These are phyloP conservation scores for Fusarium phyllophilum DNA, from an alignment of 2,329 filamentous ascomycete species.

Conservation along the genomic window DNA sequence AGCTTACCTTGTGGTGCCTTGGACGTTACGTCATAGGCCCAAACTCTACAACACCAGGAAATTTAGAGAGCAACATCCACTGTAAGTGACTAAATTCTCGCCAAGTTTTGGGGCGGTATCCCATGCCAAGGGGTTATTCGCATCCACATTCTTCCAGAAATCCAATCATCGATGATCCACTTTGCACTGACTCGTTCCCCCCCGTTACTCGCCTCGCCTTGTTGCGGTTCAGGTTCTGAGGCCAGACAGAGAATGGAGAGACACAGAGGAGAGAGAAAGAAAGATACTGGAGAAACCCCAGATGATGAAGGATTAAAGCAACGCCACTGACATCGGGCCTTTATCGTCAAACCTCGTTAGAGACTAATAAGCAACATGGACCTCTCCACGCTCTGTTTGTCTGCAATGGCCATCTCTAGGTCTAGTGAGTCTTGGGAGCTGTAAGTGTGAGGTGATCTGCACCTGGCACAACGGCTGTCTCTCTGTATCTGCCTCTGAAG, in stretches of 20 bases:
- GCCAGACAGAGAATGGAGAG: background rate
- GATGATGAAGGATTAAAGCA: constrained; percentile 21
- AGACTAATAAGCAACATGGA: constrained; percentile 26
- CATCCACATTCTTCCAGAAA: constrained; percentile 31
- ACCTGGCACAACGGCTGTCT: constrained; percentile 4
- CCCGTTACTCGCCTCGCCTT: background rate
- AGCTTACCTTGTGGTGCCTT: constrained; percentile 42
- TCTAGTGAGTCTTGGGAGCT: background rate
- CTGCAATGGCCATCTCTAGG: background rate
- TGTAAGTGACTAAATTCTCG: background rate
- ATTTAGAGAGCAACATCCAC: background rate
- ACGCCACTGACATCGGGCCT: constrained; percentile 45
- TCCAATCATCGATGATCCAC: constrained; percentile 13
- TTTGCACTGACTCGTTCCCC: constrained; percentile 13
- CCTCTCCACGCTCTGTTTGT: constrained; percentile 2
- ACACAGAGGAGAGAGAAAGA: background rate
- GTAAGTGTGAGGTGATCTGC: constrained; percentile 19
- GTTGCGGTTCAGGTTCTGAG: constrained; percentile 1
- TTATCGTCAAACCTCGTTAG: constrained; percentile 27
- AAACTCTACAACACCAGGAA: constrained; percentile 22
- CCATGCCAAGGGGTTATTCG: constrained; percentile 14
- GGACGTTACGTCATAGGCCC: constrained; percentile 39
- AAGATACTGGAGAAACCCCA: constrained; percentile 26
- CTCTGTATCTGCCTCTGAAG: background rate
- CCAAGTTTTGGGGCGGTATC: constrained; percentile 20